Conservation (phyloP, 78 protist genomes). For the Dictyostelium capitatum region DNA sequence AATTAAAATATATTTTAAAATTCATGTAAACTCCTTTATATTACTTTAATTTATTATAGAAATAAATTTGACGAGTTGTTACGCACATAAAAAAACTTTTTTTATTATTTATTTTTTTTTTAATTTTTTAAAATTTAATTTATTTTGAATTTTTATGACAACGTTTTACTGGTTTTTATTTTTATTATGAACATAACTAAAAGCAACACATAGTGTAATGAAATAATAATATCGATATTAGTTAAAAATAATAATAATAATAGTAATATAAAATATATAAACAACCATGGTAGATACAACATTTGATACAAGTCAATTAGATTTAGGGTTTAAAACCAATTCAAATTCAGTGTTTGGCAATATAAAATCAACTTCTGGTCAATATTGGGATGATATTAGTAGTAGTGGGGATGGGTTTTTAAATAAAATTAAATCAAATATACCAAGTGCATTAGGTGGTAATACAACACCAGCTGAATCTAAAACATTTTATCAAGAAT, state of each 20-base stretch:
- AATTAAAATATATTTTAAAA: too few relatives aligned
- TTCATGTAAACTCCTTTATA: too few relatives aligned
- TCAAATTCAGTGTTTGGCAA: neutral
- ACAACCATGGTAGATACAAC: conserved; percentile 3
- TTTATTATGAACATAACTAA: too few relatives aligned
- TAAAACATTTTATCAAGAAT: conserved; percentile 71
- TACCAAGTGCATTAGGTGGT: conserved; percentile 10
- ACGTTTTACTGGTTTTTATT: too few relatives aligned
- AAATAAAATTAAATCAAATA: conserved; percentile 22
- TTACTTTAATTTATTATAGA: too few relatives aligned
- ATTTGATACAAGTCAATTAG: conserved; percentile 23
- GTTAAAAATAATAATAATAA: neutral
- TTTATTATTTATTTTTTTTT: too few relatives aligned
- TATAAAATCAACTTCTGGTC: neutral
- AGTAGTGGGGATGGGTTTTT: conserved; percentile 31
- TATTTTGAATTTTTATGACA: too few relatives aligned
- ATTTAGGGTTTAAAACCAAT: conserved; percentile 55
- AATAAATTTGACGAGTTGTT: too few relatives aligned
- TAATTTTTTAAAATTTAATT: too few relatives aligned
- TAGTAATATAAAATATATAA: neutral
- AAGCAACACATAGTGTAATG: too few relatives aligned
- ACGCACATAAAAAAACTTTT: too few relatives aligned
- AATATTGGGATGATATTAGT: conserved; percentile 68
- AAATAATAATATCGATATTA: too few relatives aligned
- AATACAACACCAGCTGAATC: conserved; percentile 17